Percentiles rank a stretch among this genome's conserved stretches.
Evolutionary conservation across 106 monocot genomes (phyloP).

Genomic region (Triglochin maritima): DNA sequence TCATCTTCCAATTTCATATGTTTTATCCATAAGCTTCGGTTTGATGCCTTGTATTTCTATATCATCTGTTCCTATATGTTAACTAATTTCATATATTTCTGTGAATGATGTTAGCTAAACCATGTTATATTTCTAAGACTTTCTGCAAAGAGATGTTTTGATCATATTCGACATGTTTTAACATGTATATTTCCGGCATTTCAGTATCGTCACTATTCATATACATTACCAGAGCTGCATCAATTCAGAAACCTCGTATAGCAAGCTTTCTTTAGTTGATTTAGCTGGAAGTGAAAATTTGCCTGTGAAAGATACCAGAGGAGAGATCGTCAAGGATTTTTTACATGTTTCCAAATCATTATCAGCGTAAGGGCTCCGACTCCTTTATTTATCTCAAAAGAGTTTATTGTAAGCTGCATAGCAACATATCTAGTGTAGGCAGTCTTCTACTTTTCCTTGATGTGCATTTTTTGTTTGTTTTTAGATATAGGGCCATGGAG

Average conservation of each 20-base stretch:
- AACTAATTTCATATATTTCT: no score
- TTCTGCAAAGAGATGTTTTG: no score
- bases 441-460: neutral
- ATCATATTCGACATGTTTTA: neutral
- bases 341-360: slow-evolving; percentile 90
- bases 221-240: slow-evolving; percentile 59
- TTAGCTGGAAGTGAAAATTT: slow-evolving; percentile 85
- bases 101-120: no score
- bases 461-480: neutral
- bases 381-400: neutral
- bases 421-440: neutral
- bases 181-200: slow-evolving; percentile 3
- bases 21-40: neutral
- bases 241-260: slow-evolving; percentile 53
- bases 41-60: no score
- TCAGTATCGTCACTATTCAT: slow-evolving; percentile 85
- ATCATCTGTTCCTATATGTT: no score
- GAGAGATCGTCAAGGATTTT: slow-evolving; percentile 59
- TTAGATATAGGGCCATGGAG: neutral
- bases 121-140: no score
- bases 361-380: slow-evolving; percentile 67
- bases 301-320: slow-evolving; percentile 52
- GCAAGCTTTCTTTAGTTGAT: slow-evolving; percentile 89
- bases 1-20: neutral
- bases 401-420: neutral